Evolutionary conservation across 1,284 basidiomycete genomes (phyloP).

Genomic region (Trichosporon coremiiforme): DNA sequence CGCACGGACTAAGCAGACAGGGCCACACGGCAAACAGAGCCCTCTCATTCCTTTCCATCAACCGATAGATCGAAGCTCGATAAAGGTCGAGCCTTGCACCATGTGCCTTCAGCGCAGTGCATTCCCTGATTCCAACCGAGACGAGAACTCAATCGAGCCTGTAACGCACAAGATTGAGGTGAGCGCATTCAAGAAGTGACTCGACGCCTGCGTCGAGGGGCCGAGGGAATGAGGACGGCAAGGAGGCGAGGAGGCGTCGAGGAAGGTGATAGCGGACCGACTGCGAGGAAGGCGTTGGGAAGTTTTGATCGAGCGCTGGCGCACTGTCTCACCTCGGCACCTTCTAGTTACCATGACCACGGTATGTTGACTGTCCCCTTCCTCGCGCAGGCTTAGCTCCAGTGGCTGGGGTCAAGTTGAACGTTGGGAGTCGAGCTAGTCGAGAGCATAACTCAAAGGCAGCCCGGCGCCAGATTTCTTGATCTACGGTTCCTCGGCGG

Average conservation of each 20-base stretch:
- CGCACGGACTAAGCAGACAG: background rate
- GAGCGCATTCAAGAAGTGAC: background rate
- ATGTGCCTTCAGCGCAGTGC: background rate
- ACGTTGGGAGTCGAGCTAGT: background rate
- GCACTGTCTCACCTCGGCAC: background rate
- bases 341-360: background rate
- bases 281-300: background rate
- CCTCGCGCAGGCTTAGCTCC: background rate
- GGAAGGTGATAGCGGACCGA: background rate
- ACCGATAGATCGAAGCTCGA: too few species aligned
- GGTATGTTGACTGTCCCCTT: background rate
- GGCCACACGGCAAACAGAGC: background rate
- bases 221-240: background rate
- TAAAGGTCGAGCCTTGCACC: background rate
- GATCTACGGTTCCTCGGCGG: too few species aligned
- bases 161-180: background rate
- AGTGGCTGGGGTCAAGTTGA: background rate
- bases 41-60: background rate
- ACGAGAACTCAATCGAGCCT: background rate
- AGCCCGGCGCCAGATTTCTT: too few species aligned
- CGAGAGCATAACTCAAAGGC: background rate
- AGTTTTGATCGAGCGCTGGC: background rate
- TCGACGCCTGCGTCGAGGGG: background rate
- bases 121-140: background rate
- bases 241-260: too few species aligned